A percentile compares a stretch with the other conserved stretches of the same genome.
These are phyloP conservation scores for Closterium sp. DNA, from an alignment of 139 green algal species.

Conservation along the genomic window DNA sequence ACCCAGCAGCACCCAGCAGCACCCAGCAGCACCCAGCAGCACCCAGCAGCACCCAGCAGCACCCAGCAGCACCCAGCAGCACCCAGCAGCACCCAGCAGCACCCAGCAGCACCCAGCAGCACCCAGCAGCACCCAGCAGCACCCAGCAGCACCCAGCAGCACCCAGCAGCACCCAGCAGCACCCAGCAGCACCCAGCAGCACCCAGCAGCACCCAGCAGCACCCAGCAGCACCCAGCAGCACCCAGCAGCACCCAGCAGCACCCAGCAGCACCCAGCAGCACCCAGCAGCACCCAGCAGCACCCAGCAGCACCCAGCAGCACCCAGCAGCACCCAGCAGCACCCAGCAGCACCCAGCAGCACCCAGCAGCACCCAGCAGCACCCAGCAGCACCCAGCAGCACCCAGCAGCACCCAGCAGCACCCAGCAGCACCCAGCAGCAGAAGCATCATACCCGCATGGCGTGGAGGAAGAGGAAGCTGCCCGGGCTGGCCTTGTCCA, in stretches of 20 bases:
- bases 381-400: not conserved
- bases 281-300: not conserved
- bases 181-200: not conserved
- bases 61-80: not conserved
- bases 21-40: not conserved
- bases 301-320: not conserved
- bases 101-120: not conserved
- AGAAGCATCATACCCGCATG: not conserved
- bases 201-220: not conserved
- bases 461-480: not conserved
- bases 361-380: not conserved
- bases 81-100: not conserved
- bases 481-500: not conserved
- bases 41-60: not conserved
- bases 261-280: not conserved
- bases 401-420: not conserved
- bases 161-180: not conserved
- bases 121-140: not conserved
- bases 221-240: not conserved
- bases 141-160: not conserved
- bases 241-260: not conserved
- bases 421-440: not conserved
- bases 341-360: not conserved
- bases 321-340: not conserved
- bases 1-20: not conserved